Evolutionary conservation across 805 yeast genomes (phyloP).

Genomic region (Lachancea kluyveri): DNA sequence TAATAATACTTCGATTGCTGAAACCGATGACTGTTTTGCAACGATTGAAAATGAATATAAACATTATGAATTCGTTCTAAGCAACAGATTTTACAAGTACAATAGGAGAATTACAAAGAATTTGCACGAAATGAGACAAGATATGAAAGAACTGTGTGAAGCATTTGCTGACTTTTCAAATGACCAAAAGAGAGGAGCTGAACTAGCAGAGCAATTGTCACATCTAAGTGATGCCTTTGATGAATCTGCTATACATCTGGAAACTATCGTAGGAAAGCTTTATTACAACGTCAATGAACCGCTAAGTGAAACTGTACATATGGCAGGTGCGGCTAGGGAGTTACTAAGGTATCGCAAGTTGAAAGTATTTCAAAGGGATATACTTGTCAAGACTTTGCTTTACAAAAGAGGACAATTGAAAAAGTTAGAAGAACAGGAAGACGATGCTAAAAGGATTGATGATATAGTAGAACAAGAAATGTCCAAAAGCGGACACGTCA

Average conservation of each 20-base stretch:
- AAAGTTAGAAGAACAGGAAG: constrained; percentile 22
- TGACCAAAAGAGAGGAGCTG: constrained; percentile 19
- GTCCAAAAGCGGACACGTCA: constrained; percentile 16
- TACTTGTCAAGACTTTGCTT: constrained; percentile 19
- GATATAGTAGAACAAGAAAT: constrained; percentile 18
- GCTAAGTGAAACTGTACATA: constrained; percentile 25
- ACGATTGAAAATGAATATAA: constrained; percentile 26
- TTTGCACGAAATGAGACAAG: constrained; percentile 18
- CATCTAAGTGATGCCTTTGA: constrained; percentile 25
- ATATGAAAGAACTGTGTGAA: constrained; percentile 24
- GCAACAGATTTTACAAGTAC: constrained; percentile 25
- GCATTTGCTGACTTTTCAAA: constrained; percentile 21
- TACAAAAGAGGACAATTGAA: constrained; percentile 20
- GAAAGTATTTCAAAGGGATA: constrained; percentile 26
- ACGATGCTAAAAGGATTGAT: constrained; percentile 20
- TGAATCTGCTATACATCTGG: constrained; percentile 20
- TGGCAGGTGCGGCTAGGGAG: constrained; percentile 28
- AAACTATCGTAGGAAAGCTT: constrained; percentile 23
- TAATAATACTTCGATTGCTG: constrained; percentile 5
- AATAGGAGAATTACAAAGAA: constrained; percentile 25
- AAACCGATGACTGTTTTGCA: constrained; percentile 18
- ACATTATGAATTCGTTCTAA: constrained; percentile 21
- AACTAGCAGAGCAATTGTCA: constrained; percentile 22
- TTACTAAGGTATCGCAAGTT: constrained; percentile 27
- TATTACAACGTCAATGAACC: constrained; percentile 31